These are phyloP conservation scores for Pestalotiopsis fici DNA, from an alignment of 2,329 filamentous ascomycete species.

Conservation along the genomic window DNA sequence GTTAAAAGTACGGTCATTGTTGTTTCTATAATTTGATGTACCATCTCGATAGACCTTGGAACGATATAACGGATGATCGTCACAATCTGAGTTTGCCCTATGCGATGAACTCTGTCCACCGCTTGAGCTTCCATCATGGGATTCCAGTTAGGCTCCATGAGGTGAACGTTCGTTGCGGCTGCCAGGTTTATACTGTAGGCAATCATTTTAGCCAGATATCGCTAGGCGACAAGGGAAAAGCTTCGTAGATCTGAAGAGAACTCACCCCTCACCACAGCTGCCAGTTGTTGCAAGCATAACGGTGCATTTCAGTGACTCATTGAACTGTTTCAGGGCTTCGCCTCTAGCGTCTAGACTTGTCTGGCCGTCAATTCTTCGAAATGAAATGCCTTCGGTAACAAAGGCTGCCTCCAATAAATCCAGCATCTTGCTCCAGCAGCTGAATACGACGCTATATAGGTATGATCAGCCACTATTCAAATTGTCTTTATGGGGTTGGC, in stretches of 20 bases:
- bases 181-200: conserved; percentile 24
- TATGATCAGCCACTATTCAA: not conserved
- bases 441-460: not conserved
- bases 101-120: conserved; percentile 28
- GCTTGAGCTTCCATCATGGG: conserved; percentile 33
- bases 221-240: too few relatives aligned
- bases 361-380: not conserved
- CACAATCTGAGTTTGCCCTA: conserved; percentile 27
- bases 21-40: not conserved
- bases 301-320: conserved; percentile 15
- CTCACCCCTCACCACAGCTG: conserved; percentile 29
- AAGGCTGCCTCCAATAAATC: not conserved
- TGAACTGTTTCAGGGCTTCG: conserved; percentile 20
- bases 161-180: conserved; percentile 25
- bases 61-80: conserved; percentile 26
- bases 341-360: conserved; percentile 10
- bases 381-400: not conserved
- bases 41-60: conserved; percentile 19
- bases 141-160: conserved; percentile 34
- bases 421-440: not conserved
- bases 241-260: not conserved
- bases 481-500: too few relatives aligned
- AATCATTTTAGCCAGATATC: too few relatives aligned
- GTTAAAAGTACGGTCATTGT: too few relatives aligned
- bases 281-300: conserved; percentile 32